These are phyloP conservation scores for Pestalotiopsis sp. DNA, from an alignment of 2,329 filamentous ascomycete genomes.

Conservation along the genomic window DNA sequence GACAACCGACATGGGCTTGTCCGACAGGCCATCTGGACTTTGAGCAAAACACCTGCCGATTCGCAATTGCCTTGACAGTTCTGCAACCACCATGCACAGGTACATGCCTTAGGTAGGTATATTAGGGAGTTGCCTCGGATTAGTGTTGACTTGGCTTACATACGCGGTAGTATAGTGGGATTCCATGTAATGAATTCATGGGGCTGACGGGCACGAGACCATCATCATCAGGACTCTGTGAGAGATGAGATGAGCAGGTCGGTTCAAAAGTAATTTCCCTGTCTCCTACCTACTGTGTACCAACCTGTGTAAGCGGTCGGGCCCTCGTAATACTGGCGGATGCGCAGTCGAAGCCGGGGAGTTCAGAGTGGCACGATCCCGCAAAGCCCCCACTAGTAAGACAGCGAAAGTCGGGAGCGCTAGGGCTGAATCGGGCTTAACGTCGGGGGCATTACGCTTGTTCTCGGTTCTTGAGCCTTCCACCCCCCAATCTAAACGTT, in stretches of 20 bases:
- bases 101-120: neutral
- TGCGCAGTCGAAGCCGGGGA: neutral
- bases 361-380: neutral
- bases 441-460: neutral
- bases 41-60: neutral
- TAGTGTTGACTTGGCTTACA: neutral
- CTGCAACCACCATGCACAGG: neutral
- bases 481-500: neutral
- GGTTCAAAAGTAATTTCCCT: too few species aligned
- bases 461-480: neutral
- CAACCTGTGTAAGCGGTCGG: neutral
- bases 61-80: neutral
- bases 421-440: neutral
- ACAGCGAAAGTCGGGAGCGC: slow-evolving; percentile 7
- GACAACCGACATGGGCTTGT: neutral
- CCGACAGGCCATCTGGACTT: neutral
- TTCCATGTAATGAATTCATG: neutral
- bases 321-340: neutral
- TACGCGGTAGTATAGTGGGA: neutral
- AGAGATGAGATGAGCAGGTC: neutral
- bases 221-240: neutral
- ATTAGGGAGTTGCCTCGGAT: neutral
- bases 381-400: neutral
- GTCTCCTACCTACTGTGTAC: neutral
- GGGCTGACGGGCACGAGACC: slow-evolving; percentile 1